phyloP scores from a whole-genome alignment of 2,329 filamentous ascomycete genomes.

The Colletotrichum lupini region DNA sequence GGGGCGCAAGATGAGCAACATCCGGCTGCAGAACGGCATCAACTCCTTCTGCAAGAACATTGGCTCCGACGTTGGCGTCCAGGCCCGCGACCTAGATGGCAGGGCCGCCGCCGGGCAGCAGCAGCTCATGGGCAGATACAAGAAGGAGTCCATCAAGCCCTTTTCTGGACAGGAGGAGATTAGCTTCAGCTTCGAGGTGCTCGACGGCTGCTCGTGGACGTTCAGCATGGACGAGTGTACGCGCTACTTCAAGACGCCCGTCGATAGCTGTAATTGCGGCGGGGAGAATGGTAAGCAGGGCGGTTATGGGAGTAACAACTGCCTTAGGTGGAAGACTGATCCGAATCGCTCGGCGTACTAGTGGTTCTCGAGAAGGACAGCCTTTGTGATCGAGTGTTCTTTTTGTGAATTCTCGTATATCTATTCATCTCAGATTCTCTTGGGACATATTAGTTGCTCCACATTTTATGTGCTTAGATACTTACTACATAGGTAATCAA shows the following conservation, averaged over 20 bases:
- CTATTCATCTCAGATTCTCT: too few species aligned
- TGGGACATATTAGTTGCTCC: too few species aligned
- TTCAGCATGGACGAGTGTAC: conserved; percentile 38
- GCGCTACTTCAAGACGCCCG: conserved; percentile 40
- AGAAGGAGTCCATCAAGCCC: conserved; percentile 25
- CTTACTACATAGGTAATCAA: too few species aligned
- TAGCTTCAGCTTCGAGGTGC: neutral
- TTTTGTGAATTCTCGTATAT: too few species aligned
- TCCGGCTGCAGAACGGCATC: conserved; percentile 22
- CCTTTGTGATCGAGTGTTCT: too few species aligned
- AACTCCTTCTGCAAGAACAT: conserved; percentile 29
- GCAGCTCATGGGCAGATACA: conserved; percentile 25
- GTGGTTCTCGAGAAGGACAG: too few species aligned
- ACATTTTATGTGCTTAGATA: too few species aligned
- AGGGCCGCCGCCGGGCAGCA: neutral
- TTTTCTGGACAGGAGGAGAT: conserved; percentile 27
- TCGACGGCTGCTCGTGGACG: conserved; percentile 36
- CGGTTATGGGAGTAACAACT: conserved; percentile 38
- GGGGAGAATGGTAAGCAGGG: conserved; percentile 40
- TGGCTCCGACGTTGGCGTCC: conserved; percentile 10
- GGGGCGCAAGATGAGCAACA: conserved; percentile 4
- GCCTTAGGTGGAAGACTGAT: conserved; percentile 29
- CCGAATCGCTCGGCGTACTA: conserved; percentile 4
- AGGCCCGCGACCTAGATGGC: conserved; percentile 1
- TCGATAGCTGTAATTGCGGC: conserved; percentile 41